Evolutionary conservation across 257 asterid genomes (phyloP), one percentile per base, ranked within the genome.

Genomic region (Lantana camara): DNA sequence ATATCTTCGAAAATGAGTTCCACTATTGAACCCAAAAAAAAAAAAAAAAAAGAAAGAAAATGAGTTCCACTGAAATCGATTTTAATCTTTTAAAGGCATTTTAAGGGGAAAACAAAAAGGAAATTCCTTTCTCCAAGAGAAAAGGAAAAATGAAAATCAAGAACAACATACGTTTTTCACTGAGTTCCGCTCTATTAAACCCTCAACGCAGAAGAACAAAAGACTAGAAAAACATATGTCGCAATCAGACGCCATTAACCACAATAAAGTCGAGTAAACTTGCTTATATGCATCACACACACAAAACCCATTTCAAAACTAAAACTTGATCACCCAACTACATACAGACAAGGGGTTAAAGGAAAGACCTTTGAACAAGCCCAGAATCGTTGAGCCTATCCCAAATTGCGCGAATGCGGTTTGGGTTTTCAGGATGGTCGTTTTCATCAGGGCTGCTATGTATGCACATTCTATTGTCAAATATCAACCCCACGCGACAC

Each of bases 351-450:
- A 16, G 14, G 21, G 63, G 60, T 15, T n/a, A 50, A 19, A 66
- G 58, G 15, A 34, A 13, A 6, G 42, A 89, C 98, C 95, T 90
- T 61, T 87, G 60, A 11, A 82, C 66, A 34, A 90, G 80, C 38
- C 87, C 96, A 44, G 92, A 81, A 45, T 90, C 63, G 29, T 75
- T 74, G 46, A 93, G 94, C 76, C 64, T 76, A 52, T 85, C 77
- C 97, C 96, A 90, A 49, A 93, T 93, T 65, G 76, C 81, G 64
- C 66, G 77, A 37, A 83, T 73, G 53, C 90, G 90, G 40, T 77
- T 35, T 13, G 90, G 88, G 47, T 60, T 70, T 75, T 85, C 94
- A 0, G 88, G 88, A 48, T 85, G 92, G 56, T 57, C 17, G 10
- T 57, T 55, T 5, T 52, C 67, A 32, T 19, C 68, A 21, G 77